Percentiles rank a stretch among this genome's conserved stretches.
phyloP scores from a whole-genome alignment of 1,284 basidiomycete species.

The Cerrena zonata region DNA sequence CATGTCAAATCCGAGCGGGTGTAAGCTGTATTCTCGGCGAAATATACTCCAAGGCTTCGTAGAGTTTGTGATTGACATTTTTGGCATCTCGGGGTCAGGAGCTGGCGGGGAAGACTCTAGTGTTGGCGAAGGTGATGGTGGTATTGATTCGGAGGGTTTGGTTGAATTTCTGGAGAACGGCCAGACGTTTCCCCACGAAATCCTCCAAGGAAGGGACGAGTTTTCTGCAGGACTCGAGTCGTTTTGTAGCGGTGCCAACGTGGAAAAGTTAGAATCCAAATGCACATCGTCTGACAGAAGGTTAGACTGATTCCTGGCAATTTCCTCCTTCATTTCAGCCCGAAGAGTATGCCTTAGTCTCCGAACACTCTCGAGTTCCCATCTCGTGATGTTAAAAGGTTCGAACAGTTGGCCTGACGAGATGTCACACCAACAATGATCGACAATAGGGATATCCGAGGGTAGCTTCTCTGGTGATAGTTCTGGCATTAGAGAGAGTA shows the following conservation, averaged over 20 bases:
- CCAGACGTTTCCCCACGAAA: conserved; percentile 9
- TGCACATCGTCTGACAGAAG: too few species aligned
- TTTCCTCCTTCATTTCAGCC: conserved; percentile 20
- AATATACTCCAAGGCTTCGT: conserved; percentile 19
- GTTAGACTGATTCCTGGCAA: background rate
- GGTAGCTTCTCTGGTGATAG: conserved; percentile 27
- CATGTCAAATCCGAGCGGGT: conserved; percentile 64
- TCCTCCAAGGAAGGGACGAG: conserved; percentile 15
- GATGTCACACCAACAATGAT: conserved; percentile 79
- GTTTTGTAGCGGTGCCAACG: too few species aligned
- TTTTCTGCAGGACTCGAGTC: background rate
- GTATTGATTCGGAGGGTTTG: background rate
- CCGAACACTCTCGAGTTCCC: conserved; percentile 61
- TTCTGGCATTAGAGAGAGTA: conserved; percentile 37
- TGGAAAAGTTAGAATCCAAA: too few species aligned
- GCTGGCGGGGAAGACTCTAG: too few species aligned
- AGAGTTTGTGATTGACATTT: background rate
- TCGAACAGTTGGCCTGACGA: conserved; percentile 56
- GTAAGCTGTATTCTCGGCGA: conserved; percentile 61
- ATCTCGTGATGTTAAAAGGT: conserved; percentile 65
- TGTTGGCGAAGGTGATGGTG: background rate
- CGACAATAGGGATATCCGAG: conserved; percentile 52
- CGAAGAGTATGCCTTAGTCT: conserved; percentile 39
- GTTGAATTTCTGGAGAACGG: conserved; percentile 7
- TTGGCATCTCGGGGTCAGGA: too few species aligned